Conservation (phyloP, 2,329 filamentous ascomycete genomes). For the Venturia oleaginea region DNA sequence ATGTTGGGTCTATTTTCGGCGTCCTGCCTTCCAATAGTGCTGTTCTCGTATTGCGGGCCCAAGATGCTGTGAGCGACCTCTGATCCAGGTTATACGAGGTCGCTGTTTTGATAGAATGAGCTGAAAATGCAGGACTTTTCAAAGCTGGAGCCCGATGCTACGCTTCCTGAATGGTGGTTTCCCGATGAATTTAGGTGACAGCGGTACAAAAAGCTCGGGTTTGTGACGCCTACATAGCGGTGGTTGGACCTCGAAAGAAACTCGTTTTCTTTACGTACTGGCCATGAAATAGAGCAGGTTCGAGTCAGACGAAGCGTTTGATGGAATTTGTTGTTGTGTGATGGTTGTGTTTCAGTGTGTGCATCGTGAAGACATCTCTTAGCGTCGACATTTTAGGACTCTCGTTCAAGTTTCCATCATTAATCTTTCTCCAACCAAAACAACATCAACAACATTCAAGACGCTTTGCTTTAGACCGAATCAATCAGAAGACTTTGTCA, state of each 20-base stretch:
- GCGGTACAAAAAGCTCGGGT: no score
- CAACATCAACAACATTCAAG: no score
- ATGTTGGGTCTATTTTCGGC: background rate
- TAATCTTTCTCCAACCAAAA: no score
- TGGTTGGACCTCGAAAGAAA: background rate
- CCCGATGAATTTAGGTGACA: background rate
- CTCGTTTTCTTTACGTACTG: background rate
- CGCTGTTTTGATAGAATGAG: background rate
- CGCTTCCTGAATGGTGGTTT: background rate
- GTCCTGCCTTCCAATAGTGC: background rate
- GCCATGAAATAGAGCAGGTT: background rate
- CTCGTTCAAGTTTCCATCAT: background rate
- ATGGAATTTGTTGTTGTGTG: background rate
- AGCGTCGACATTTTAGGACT: background rate
- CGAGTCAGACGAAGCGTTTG: background rate
- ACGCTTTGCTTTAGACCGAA: background rate
- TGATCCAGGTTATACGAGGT: background rate
- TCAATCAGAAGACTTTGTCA: background rate
- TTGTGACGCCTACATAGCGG: background rate
- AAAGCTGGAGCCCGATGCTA: background rate
- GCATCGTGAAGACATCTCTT: background rate
- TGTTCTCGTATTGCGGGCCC: background rate
- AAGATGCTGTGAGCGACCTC: background rate
- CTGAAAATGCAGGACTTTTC: background rate
- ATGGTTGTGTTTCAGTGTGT: background rate